A percentile compares a stretch with the other conserved stretches of the same genome.
Evolutionary conservation across 148 eudicot species (phyloP).

Genomic region (Camellia lanceoleosa): DNA sequence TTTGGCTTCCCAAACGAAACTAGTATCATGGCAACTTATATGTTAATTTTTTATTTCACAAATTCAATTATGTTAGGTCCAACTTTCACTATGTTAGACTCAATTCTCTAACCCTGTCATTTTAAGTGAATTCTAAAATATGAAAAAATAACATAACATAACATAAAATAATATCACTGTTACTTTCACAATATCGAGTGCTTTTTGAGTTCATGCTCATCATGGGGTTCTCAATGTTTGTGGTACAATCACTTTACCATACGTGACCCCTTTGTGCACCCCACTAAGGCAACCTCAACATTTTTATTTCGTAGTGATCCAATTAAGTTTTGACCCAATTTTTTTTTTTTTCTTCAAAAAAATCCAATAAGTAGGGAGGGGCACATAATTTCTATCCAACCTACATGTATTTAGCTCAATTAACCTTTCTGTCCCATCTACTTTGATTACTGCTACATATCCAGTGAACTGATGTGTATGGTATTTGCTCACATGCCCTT

Average conservation of each 20-base stretch:
- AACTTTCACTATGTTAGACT: no score
- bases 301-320: slow-evolving; percentile 18
- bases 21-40: no score
- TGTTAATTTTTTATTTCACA: no score
- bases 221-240: slow-evolving; percentile 31
- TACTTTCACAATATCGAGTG: no score
- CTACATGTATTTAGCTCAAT: slow-evolving; percentile 27
- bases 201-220: slow-evolving; percentile 5
- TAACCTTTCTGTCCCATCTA: slow-evolving; percentile 13
- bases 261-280: slow-evolving; percentile 31
- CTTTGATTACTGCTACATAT: neutral
- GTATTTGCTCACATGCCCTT: neutral
- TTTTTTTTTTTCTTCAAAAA: no score
- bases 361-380: slow-evolving; percentile 4
- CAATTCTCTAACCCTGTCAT: no score
- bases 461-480: neutral
- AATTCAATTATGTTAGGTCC: no score
- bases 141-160: no score
- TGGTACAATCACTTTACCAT: slow-evolving; percentile 32
- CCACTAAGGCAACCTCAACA: slow-evolving; percentile 36
- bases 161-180: no score
- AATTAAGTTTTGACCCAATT: no score
- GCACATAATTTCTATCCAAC: slow-evolving; percentile 22
- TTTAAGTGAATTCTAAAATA: no score
- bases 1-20: no score